A percentile compares a stretch with the other conserved stretches of the same genome.
Evolutionary conservation across 164 flowering plant species (phyloP).

Genomic region (Litsea cubeba): DNA sequence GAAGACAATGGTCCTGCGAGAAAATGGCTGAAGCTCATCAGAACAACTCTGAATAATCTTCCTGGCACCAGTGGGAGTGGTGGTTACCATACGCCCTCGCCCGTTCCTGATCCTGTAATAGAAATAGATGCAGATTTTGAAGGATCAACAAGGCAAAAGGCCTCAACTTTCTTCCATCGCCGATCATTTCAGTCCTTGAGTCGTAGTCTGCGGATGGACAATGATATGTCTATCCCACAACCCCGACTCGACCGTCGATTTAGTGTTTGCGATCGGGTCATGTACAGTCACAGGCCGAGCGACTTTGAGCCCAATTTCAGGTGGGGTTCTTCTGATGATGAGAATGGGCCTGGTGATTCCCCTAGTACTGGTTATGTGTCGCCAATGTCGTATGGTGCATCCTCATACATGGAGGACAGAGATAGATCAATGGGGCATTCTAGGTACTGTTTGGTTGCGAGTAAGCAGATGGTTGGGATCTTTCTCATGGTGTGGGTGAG

Average conservation of each 20-base stretch:
- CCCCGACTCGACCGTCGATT: conserved; percentile 41
- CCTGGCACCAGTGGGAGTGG: conserved; percentile 57
- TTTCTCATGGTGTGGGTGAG: conserved; percentile 49
- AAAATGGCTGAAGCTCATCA: conserved; percentile 80
- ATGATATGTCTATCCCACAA: conserved; percentile 28
- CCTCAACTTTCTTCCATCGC: conserved; percentile 48
- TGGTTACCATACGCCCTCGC: conserved; percentile 67
- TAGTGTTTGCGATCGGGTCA: conserved; percentile 46
- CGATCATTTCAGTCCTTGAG: conserved; percentile 39
- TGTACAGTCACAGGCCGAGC: conserved; percentile 38
- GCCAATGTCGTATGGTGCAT: conserved; percentile 28
- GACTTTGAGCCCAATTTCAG: conserved; percentile 34
- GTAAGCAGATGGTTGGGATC: conserved; percentile 55
- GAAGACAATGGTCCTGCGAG: conserved; percentile 88
- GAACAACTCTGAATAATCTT: conserved; percentile 71
- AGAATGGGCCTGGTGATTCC: conserved; percentile 35
- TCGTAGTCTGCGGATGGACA: conserved; percentile 46
- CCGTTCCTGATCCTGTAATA: conserved; percentile 71
- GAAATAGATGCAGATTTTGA: conserved; percentile 92
- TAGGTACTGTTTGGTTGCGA: conserved; percentile 44
- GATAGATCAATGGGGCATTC: conserved; percentile 31
- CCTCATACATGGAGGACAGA: conserved; percentile 31
- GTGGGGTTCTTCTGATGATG: conserved; percentile 51
- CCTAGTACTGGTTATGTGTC: conserved; percentile 35
- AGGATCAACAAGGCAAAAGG: conserved; percentile 60